These are phyloP conservation scores for Bodo saltans DNA, from an alignment of 78 protist genomes.

Conservation along the genomic window DNA sequence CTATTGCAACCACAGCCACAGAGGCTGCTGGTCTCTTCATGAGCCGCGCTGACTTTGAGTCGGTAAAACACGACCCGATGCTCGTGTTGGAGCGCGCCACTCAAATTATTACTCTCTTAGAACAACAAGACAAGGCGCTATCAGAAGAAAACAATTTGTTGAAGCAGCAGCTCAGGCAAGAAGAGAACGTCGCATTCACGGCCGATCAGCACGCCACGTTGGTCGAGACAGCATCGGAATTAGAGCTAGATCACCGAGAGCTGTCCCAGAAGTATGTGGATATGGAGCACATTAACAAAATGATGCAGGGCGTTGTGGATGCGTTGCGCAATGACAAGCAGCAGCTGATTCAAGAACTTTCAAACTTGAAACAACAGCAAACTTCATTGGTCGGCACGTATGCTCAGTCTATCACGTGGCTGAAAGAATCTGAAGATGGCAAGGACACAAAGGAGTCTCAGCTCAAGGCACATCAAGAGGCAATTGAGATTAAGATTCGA, in stretches of 20 bases:
- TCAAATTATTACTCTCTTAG: not conserved
- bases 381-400: not conserved
- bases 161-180: not conserved
- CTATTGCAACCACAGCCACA: no score
- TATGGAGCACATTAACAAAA: conserved; percentile 21
- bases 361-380: not conserved
- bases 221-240: not conserved
- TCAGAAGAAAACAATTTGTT: conserved; percentile 7
- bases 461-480: not conserved
- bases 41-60: conserved; percentile 12
- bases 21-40: conserved; percentile 12
- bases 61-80: conserved; percentile 18
- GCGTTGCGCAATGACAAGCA: conserved; percentile 14
- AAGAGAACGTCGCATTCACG: not conserved
- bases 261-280: conserved; percentile 28
- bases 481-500: not conserved
- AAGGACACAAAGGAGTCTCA: not conserved
- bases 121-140: conserved; percentile 16
- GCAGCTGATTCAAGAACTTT: not conserved
- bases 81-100: conserved; percentile 4
- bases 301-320: conserved; percentile 22
- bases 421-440: not conserved
- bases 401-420: not conserved
- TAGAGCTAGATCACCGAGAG: conserved; percentile 29
- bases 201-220: conserved; percentile 16